A percentile compares a stretch with the other conserved stretches of the same genome.
Evolutionary conservation across 2,329 filamentous ascomycete genomes (phyloP).

Genomic region (Hyphodiscus sp.): DNA sequence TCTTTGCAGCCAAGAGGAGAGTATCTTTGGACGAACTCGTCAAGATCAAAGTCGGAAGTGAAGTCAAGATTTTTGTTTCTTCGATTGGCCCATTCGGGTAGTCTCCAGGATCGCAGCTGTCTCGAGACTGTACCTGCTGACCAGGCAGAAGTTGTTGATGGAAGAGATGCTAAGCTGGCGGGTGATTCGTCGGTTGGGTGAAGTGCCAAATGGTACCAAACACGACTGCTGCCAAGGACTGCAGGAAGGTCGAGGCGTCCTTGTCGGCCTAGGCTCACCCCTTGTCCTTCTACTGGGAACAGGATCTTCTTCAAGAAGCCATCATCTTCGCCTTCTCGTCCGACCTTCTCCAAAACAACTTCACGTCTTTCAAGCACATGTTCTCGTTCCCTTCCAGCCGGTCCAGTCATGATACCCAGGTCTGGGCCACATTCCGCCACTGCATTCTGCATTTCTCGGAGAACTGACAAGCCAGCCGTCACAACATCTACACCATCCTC

Average conservation of each 20-base stretch:
- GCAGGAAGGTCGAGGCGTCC: slow-evolving; percentile 73
- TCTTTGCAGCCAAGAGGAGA: slow-evolving; percentile 77
- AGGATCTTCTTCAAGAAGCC: slow-evolving; percentile 77
- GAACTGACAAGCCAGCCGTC: slow-evolving; percentile 69
- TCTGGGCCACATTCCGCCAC: slow-evolving; percentile 72
- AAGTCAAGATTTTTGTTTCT: slow-evolving; percentile 89
- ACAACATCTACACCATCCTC: slow-evolving; percentile 81
- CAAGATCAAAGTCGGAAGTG: slow-evolving; percentile 90
- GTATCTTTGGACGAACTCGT: slow-evolving; percentile 86
- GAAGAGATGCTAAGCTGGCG: slow-evolving; percentile 63
- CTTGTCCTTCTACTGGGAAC: slow-evolving; percentile 69
- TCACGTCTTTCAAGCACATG: slow-evolving; percentile 77
- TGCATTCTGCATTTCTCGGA: slow-evolving; percentile 81
- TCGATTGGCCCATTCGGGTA: slow-evolving; percentile 95
- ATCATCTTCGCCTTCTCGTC: slow-evolving; percentile 71
- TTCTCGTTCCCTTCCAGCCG: slow-evolving; percentile 65
- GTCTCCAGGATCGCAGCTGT: slow-evolving; percentile 85
- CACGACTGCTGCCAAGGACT: slow-evolving; percentile 73
- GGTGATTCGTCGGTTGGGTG: slow-evolving; percentile 88
- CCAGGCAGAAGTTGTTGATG: slow-evolving; percentile 76
- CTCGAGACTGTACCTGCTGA: slow-evolving; percentile 88
- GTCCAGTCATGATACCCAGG: slow-evolving; percentile 65
- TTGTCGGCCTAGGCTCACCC: slow-evolving; percentile 71
- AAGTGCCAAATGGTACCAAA: slow-evolving; percentile 90
- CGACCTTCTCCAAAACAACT: slow-evolving; percentile 78